A percentile compares a stretch with the other conserved stretches of the same genome.
phyloP scores from a whole-genome alignment of 1,284 basidiomycete genomes.

The Tremellales sp. region DNA sequence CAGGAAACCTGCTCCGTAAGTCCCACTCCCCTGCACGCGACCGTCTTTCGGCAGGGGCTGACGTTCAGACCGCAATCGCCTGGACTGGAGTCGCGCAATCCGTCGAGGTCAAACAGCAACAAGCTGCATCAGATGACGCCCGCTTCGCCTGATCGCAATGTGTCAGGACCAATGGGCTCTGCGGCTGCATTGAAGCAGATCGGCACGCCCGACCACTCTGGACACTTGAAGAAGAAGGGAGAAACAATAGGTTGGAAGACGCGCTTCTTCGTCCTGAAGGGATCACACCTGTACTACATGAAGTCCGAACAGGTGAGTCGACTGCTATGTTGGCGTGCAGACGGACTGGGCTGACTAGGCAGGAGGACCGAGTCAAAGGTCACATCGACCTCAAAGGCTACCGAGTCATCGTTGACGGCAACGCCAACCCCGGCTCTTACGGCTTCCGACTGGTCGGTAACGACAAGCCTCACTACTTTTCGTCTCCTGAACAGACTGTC shows the following conservation, averaged over 20 bases:
- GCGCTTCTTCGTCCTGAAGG: constrained; percentile 92
- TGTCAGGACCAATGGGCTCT: constrained; percentile 6
- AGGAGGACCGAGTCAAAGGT: constrained; percentile 93
- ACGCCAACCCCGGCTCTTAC: constrained; percentile 84
- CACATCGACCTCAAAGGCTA: constrained; percentile 90
- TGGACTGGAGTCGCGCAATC: constrained; percentile 10
- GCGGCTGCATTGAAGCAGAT: constrained; percentile 72
- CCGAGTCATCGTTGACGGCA: constrained; percentile 90
- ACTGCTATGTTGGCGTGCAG: not conserved
- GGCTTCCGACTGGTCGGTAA: constrained; percentile 95
- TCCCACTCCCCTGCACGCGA: constrained; percentile 40
- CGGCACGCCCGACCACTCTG: constrained; percentile 76
- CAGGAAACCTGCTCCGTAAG: constrained; percentile 71
- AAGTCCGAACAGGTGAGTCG: constrained; percentile 65
- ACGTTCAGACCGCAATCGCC: constrained; percentile 14
- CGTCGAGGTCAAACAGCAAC: constrained; percentile 14
- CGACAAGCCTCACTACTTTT: constrained; percentile 87
- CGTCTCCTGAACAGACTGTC: constrained; percentile 74
- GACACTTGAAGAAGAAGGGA: constrained; percentile 95
- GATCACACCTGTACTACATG: constrained; percentile 79
- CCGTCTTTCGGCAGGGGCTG: not conserved
- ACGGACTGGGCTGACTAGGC: constrained; percentile 29
- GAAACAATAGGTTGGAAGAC: constrained; percentile 95
- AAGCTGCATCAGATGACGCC: constrained; percentile 30
- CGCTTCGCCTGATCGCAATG: constrained; percentile 21